Base-by-base conservation (phyloP, 208 protist genomes). In the Wallacemonas sp. region DNA sequence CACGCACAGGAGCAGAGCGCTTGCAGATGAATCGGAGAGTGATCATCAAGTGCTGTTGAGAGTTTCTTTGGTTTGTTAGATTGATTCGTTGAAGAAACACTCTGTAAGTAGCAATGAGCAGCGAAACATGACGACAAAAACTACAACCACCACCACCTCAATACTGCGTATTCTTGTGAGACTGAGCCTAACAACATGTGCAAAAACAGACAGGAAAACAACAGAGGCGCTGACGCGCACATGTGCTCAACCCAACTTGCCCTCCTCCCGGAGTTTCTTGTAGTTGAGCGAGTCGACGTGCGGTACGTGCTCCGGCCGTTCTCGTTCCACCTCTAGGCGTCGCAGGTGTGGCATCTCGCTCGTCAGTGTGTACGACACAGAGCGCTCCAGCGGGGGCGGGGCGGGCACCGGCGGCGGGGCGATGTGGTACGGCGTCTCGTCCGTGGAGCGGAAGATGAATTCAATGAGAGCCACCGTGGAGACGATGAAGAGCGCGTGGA, bases 301-400 rank as follows among this genome's bases (percentile, higher is more conserved):
- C 32, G 83, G 83, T 2, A 90, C 32, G 43, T 86, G 83, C 36
- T 54, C 30, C 2, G 81, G 85, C 21, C 55, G 30, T n/a, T 62
- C 46, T 4, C 44, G 21, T 60, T 91, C 81, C 2, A 85, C 29
- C 54, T 92, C 81, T 34, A 92, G 69, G 14, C 49, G 41, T 24
- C 66, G 46, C 57, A 87, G 47, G 61, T 88, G 72, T 6, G 85
- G 85, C 80, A 88, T 88, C 49, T 92, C 85, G n/a, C 62, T 76
- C 14, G 74, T 65, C n/a, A 87, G 17, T 19, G 75, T 55, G 55
- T 87, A 82, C 16, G 70, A 57, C 8, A 92, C 47, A 1, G 80
- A 85, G 12, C 46, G 68, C 8, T 58, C 52, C 26, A 87, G 54
- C n/a, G 85, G 85, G 36, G 85, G 85, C 38, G 85, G 85, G 14